phyloP scores from a whole-genome alignment of 176 grass and related monocot species.

The Chloris gayana region DNA sequence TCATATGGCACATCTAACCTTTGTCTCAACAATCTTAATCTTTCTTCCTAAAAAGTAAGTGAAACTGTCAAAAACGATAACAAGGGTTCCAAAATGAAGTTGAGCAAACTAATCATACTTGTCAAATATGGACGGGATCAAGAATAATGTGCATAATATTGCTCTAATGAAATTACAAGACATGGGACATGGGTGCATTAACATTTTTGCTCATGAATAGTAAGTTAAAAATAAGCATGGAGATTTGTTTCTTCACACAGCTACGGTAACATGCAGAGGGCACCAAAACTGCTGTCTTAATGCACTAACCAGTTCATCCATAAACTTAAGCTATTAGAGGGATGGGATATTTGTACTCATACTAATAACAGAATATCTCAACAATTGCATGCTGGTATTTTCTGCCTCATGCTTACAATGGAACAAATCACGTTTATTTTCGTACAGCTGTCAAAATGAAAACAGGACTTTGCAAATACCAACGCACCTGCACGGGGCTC shows the following conservation, averaged over 20 bases:
- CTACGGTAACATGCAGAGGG: neutral
- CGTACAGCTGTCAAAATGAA: constrained; percentile 22
- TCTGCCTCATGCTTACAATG: neutral
- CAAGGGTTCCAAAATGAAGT: neutral
- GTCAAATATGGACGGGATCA: neutral
- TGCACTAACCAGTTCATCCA: neutral
- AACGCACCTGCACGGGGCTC: constrained; percentile 60
- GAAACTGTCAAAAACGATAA: constrained; percentile 17
- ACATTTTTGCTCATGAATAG: neutral
- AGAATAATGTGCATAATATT: neutral
- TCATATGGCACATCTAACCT: constrained; percentile 76
- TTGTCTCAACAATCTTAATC: constrained; percentile 65
- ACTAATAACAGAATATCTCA: neutral
- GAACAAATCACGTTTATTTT: neutral
- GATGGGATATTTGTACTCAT: neutral
- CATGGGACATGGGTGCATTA: neutral
- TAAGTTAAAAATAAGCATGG: neutral
- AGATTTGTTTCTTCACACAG: neutral
- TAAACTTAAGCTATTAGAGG: neutral
- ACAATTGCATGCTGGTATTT: constrained; percentile 1
- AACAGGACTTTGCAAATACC: neutral
- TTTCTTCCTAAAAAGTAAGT: constrained; percentile 61
- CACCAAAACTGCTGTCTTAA: neutral
- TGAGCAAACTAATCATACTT: constrained; percentile 6
- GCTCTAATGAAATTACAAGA: neutral